These are phyloP conservation scores for Sclerotinia spermophila DNA, from an alignment of 2,329 filamentous ascomycete species.

Conservation along the genomic window DNA sequence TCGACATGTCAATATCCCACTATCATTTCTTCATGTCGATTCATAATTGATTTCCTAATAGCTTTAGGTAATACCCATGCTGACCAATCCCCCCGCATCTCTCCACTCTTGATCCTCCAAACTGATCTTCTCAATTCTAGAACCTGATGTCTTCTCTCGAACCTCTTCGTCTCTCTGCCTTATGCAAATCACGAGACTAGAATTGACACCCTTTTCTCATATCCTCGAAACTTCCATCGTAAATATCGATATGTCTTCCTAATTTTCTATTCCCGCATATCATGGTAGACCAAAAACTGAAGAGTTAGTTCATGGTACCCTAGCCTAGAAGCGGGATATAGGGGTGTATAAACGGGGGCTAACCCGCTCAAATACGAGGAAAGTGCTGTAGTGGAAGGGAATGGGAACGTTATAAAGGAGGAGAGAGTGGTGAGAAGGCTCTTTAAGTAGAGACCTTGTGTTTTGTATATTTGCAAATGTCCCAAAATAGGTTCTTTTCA, in stretches of 20 bases:
- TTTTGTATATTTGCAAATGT: neutral
- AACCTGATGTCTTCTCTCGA: neutral
- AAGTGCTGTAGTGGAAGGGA: conserved; percentile 62
- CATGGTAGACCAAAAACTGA: conserved; percentile 78
- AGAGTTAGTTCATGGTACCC: conserved; percentile 63
- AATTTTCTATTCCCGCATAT: conserved; percentile 56
- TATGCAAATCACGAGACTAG: neutral
- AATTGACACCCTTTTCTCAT: neutral
- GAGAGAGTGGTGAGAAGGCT: conserved; percentile 56
- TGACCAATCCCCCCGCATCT: neutral
- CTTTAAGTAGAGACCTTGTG: conserved; percentile 51
- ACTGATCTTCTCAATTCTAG: neutral
- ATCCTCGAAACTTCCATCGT: neutral
- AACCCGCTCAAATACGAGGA: conserved; percentile 79
- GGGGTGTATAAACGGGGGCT: conserved; percentile 72
- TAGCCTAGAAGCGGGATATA: conserved; percentile 67
- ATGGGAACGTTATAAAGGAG: conserved; percentile 57
- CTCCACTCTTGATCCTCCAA: neutral
- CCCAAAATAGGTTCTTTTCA: too few relatives aligned
- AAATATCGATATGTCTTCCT: conserved; percentile 13
- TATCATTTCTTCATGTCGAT: neutral
- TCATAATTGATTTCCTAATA: neutral
- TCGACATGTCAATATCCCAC: neutral
- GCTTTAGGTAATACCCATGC: neutral
- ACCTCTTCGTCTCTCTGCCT: neutral